Evolutionary conservation across 2,329 filamentous ascomycete species (phyloP), one percentile per base, ranked within the genome.

Genomic region (Chaetomium sp.): DNA sequence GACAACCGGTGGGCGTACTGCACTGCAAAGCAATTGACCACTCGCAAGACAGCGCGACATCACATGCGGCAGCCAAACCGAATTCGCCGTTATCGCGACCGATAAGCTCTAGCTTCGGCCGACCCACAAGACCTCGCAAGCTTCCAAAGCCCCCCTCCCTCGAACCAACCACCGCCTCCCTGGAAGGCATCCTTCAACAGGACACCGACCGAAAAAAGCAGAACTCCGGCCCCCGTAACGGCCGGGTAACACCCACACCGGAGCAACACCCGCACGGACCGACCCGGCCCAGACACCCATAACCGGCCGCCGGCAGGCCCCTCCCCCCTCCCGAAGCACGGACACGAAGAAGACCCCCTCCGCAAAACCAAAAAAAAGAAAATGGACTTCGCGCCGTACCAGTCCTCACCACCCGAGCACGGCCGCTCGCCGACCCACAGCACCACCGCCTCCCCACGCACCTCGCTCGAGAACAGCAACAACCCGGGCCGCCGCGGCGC

Each of bases 341-440:
- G 12, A 38, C 38, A 19, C 38, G 7, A 16, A 35, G 3, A 35
- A 35, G 3, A n/a, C n/a, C n/a, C n/a, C n/a, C n/a, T n/a, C n/a
- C n/a, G n/a, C n/a, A n/a, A n/a, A n/a, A n/a, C n/a, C n/a, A n/a
- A n/a, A n/a, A 35, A 35, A 13, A 8, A 49, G 27, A 68, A 42
- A 63, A 95, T 95, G 91, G 91, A 97, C 81, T 99, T 98, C 77
- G 95, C 95, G 54, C 95, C 95, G 45, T 99, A 98, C 80, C 95
- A 98, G 81, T 94, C 94, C 77, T 90, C 90, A 57, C 90, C 90
- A 19, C 95, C 95, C 10, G 93, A 98, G 80, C 85, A 90, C 73
- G 87, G 90, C 60, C 84, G 93, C 75, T 96, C 92, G 23, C 92
- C 93, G 60, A 84, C 88, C 12, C 79, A 76, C 63, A 78, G 79